Evolutionary conservation across 2,329 filamentous ascomycete species (phyloP).

Genomic region (Ilyonectria destructans): DNA sequence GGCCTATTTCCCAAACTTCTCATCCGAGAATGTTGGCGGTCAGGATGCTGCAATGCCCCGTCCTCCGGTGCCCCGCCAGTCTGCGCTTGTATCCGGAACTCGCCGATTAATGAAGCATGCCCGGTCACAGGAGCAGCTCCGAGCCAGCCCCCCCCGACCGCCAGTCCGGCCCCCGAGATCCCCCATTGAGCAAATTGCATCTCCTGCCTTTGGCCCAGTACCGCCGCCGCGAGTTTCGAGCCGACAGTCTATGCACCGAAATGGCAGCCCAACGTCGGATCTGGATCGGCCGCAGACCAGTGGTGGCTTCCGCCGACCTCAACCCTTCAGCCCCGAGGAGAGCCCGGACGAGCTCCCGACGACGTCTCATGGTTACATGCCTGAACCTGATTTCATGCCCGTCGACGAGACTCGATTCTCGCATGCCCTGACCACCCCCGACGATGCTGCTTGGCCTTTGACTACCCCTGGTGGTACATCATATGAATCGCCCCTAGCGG

Average conservation of each 20-base stretch:
- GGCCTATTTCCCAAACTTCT: constrained; percentile 65
- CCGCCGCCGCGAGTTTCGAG: constrained; percentile 72
- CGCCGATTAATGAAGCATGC: constrained; percentile 60
- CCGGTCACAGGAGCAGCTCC: constrained; percentile 67
- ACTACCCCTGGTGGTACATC: constrained; percentile 43
- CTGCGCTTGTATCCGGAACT: constrained; percentile 46
- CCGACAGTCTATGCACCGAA: constrained; percentile 65
- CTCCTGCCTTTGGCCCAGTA: constrained; percentile 57
- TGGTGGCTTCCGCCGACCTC: constrained; percentile 62
- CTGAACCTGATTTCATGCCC: constrained; percentile 29
- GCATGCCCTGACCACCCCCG: constrained; percentile 61
- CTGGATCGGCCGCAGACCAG: constrained; percentile 64
- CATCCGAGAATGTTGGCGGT: constrained; percentile 47
- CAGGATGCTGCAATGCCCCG: constrained; percentile 32
- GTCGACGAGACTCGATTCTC: constrained; percentile 47
- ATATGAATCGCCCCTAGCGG: constrained; percentile 66
- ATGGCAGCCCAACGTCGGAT: constrained; percentile 56
- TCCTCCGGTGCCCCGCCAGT: constrained; percentile 36
- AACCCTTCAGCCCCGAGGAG: constrained; percentile 57
- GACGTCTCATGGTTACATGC: constrained; percentile 34
- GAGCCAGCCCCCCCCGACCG: constrained; percentile 63
- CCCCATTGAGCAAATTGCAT: constrained; percentile 43
- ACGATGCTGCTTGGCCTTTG: constrained; percentile 62
- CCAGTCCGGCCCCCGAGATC: constrained; percentile 61
- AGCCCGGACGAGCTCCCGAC: constrained; percentile 38